Evolutionary conservation across 2,329 filamentous ascomycete species (phyloP), one percentile per base, ranked within the genome.

Genomic region (Gremmenia infestans): DNA sequence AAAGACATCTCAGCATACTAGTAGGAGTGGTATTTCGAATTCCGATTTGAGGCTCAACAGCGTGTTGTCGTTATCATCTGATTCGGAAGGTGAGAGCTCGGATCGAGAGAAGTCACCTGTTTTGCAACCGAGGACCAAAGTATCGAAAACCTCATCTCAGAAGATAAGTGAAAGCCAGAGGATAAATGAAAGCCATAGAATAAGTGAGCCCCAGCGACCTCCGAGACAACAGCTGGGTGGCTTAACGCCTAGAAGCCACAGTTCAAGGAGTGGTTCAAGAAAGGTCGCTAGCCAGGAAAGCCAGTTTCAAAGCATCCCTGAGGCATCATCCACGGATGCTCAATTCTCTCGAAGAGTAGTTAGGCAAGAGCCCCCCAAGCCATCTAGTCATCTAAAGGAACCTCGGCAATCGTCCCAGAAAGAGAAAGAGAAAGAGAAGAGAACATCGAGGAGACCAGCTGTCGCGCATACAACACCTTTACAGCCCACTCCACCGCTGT

Each of bases 11-110:
- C 61, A 61, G 23, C 62, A 61, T 28, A 69, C 66, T 3, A 63
- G 57, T 48, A 45, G 48, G 25, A 70, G 68, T 55, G 57, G 60
- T 4, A 59, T 68, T 19, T 68, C 67, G 1, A 63, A 58, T 55
- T 60, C 64, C 23, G 63, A 70, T 48, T 55, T 70, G 15, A 63
- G 66, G 46, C 55, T 68, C 22, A 66, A 64, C 23, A 71, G 68
- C 43, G 65, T 71, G 9, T 50, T 71, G 19, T 69, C 68, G 25
- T 56, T 70, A 19, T 70, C 67, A 8, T 69, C 67, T 25, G 67
- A 68, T 52, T 68, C 66, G 14, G 68, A 69, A 48, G 62, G 54
- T 8, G 65, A 66, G 9, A 40, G 53, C 39, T 63, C 55, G 12
- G 65, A 63, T 36, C 25, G 25, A 1, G 60, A 65, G 25, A 57